phyloP scores from a whole-genome alignment of 192 early-diverging fungal species.

The Powellomyces hirtus region DNA sequence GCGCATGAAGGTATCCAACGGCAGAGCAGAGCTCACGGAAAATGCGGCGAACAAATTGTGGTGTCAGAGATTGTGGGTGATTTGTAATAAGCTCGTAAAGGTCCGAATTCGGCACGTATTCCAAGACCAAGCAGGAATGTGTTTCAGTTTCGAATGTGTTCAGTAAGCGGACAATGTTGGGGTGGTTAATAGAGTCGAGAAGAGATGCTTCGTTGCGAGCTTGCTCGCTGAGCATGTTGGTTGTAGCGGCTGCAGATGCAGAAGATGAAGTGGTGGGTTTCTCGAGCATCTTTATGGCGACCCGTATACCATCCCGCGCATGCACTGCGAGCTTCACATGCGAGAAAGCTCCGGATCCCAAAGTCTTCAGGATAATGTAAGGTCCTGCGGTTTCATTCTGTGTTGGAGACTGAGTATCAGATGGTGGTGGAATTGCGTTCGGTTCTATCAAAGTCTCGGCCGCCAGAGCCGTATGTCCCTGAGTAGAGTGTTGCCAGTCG shows the following conservation, averaged over 20 bases:
- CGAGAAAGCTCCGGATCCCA: slow-evolving; percentile 59
- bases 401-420: no score
- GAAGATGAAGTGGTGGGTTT: not conserved
- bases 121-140: slow-evolving; percentile 66
- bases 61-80: slow-evolving; percentile 37
- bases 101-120: slow-evolving; percentile 71
- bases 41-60: slow-evolving; percentile 45
- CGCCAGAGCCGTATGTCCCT: not conserved
- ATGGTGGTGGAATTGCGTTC: no score
- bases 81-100: slow-evolving; percentile 69
- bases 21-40: slow-evolving; percentile 46
- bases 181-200: slow-evolving; percentile 57
- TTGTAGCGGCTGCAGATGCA: not conserved
- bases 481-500: not conserved
- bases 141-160: slow-evolving; percentile 63
- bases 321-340: slow-evolving; percentile 61
- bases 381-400: slow-evolving; percentile 17
- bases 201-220: slow-evolving; percentile 17
- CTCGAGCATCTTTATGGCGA: slow-evolving; percentile 59
- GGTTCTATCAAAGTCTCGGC: no score
- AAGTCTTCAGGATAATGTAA: slow-evolving; percentile 31
- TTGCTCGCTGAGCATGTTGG: not conserved
- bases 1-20: slow-evolving; percentile 62
- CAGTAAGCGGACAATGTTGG: slow-evolving; percentile 63
- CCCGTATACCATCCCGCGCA: slow-evolving; percentile 39